A percentile compares a stretch with the other conserved stretches of the same genome.
Evolutionary conservation across 1,139 yeast species (phyloP).

Genomic region (Pichia sp.): DNA sequence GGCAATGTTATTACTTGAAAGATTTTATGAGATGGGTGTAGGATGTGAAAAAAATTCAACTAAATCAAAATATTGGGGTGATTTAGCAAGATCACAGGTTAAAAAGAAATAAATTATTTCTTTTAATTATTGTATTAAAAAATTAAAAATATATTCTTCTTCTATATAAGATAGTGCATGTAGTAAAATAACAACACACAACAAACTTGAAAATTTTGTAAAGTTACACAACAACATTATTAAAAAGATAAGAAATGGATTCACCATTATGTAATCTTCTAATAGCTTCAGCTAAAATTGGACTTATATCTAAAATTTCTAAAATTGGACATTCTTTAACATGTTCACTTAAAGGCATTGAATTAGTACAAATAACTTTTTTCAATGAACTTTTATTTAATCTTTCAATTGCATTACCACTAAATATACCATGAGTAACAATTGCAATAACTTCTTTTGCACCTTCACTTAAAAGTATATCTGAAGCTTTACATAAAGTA

Average conservation of each 20-base stretch:
- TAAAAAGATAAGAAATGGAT: constrained; percentile 69
- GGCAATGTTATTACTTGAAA: constrained; percentile 84
- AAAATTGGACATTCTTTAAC: constrained; percentile 49
- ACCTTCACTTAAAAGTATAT: constrained; percentile 48
- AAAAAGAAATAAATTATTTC: not conserved
- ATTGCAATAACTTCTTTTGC: constrained; percentile 74
- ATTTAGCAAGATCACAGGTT: constrained; percentile 16
- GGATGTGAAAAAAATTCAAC: constrained; percentile 62
- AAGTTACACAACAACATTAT: constrained; percentile 32
- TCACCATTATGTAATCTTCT: constrained; percentile 82
- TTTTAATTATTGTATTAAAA: not conserved
- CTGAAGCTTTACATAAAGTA: constrained; percentile 72
- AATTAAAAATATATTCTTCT: not conserved
- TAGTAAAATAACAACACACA: not conserved
- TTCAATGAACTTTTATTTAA: constrained; percentile 48
- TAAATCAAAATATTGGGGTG: constrained; percentile 70
- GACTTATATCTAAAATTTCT: constrained; percentile 65
- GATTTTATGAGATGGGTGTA: constrained; percentile 79
- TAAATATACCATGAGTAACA: constrained; percentile 75
- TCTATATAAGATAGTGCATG: no score
- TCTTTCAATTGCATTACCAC: constrained; percentile 62
- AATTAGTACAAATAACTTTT: constrained; percentile 66
- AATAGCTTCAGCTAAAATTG: constrained; percentile 72
- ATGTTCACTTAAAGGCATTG: constrained; percentile 58
- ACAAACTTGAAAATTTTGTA: not conserved